Evolutionary conservation across 208 protist species (phyloP), one percentile per base, ranked within the genome.

Genomic region (Histomonas meleagridis): DNA sequence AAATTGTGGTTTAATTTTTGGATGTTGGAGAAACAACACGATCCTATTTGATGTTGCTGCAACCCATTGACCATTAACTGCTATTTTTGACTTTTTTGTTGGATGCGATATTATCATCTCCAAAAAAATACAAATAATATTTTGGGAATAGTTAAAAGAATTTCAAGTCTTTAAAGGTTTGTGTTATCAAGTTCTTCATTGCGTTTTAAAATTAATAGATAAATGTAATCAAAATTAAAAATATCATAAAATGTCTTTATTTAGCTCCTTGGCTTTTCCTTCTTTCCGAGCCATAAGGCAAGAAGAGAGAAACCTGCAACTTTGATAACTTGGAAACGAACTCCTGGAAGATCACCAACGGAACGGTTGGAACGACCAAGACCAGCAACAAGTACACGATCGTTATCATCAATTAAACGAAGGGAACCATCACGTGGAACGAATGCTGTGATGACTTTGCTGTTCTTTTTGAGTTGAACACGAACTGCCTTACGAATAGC

Each of bases 401-500:
- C 96, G 95, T 99, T 99, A 95, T 99, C 98, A 95, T 99, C 97
- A 91, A 99, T 96, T 94, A 98, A 99, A 95, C 98, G 97, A 16
- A 99, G 95, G 94, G 96, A 98, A 97, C 98, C 98, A 95, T 99
- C 98, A 78, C 96, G 95, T 92, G 98, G 98, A 62, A 99, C 98
- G 96, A 99, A 99, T 91, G 98, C 98, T 91, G 98, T 97, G 94
- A 99, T 98, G 94, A 98, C 99, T 97, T 99, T 99, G 94, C 97
- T 97, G 97, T 99, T 99, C 97, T 99, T 99, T 95, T 99, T 99
- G 62, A 99, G 96, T 96, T 99, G 98, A 91, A 99, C 98, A 95
- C 98, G 97, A 79, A 99, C 98, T 95, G 98, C 99, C 96, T 99
- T 99, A 96, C 98, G 98, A 95, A 99, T 98, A 91, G 98, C 98